A percentile compares a stretch with the other conserved stretches of the same genome.
These are phyloP conservation scores for Lactarius tabidus DNA, from an alignment of 768 basidiomycete species.

Conservation along the genomic window DNA sequence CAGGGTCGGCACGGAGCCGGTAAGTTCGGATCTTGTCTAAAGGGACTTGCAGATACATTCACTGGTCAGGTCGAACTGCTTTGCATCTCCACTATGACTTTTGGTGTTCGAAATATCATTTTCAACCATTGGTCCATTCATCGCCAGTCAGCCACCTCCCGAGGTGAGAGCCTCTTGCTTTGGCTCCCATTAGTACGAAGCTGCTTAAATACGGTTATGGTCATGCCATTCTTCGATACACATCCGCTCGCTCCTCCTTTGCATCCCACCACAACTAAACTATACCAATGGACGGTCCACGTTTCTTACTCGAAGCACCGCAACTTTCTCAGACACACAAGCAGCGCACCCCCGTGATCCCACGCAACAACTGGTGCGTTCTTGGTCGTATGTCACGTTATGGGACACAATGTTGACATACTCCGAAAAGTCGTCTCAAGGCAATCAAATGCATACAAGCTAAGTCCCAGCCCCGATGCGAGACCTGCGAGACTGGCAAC, in stretches of 20 bases:
- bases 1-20: slow-evolving; percentile 6
- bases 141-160: slow-evolving; percentile 18
- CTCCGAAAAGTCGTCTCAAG: slow-evolving; percentile 63
- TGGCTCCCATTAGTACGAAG: slow-evolving; percentile 12
- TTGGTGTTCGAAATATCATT: slow-evolving; percentile 8
- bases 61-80: slow-evolving; percentile 20
- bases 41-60: slow-evolving; percentile 12
- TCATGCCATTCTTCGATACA: slow-evolving; percentile 25
- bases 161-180: background rate
- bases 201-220: slow-evolving; percentile 24
- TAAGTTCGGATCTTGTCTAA: slow-evolving; percentile 27
- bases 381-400: slow-evolving; percentile 6
- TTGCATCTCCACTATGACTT: background rate
- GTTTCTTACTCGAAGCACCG: slow-evolving; percentile 86
- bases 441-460: slow-evolving; percentile 84
- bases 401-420: slow-evolving; percentile 23
- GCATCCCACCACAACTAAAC: background rate
- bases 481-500: slow-evolving; percentile 70
- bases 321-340: slow-evolving; percentile 67
- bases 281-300: slow-evolving; percentile 64
- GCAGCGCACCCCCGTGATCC: slow-evolving; percentile 85
- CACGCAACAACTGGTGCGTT: slow-evolving; percentile 78
- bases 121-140: background rate
- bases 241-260: slow-evolving; percentile 19
- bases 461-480: slow-evolving; percentile 64